Evolutionary conservation across 768 basidiomycete species (phyloP).

Genomic region (Podaxis mareebaensis): DNA sequence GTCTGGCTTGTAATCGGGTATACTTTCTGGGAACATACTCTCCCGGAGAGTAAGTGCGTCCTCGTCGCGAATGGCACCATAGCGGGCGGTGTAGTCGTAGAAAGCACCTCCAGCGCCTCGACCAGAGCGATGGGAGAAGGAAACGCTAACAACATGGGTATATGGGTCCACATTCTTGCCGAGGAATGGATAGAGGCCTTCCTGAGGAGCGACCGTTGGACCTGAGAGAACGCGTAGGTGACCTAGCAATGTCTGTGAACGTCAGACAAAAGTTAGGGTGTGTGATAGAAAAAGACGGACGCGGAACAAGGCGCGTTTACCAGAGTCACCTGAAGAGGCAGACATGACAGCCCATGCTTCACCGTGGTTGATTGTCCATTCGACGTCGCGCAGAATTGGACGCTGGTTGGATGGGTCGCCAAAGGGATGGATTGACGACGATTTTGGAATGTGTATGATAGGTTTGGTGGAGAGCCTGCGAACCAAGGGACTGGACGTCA

Average conservation of each 20-base stretch:
- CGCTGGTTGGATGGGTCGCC: constrained; percentile 45
- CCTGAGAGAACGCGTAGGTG: constrained; percentile 67
- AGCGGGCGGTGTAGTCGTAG: constrained; percentile 91
- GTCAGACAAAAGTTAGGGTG: constrained; percentile 2
- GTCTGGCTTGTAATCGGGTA: constrained; percentile 19
- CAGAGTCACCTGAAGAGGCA: constrained; percentile 45
- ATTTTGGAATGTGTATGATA: constrained; percentile 43
- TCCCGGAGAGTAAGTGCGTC: constrained; percentile 78
- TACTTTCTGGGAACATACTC: constrained; percentile 60
- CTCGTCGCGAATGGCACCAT: constrained; percentile 85
- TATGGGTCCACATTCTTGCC: constrained; percentile 45
- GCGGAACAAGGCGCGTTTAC: constrained; percentile 65
- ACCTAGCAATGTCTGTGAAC: constrained; percentile 61
- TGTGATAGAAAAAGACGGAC: constrained; percentile 36
- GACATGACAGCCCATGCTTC: constrained; percentile 79
- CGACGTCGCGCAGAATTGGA: constrained; percentile 51
- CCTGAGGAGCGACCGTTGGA: constrained; percentile 49
- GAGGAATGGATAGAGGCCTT: constrained; percentile 77
- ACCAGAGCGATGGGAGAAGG: constrained; percentile 61
- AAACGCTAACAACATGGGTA: constrained; percentile 54
- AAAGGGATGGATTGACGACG: constrained; percentile 55
- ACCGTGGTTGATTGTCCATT: constrained; percentile 60
- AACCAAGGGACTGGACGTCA: background rate
- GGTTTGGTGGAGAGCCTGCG: constrained; percentile 14
- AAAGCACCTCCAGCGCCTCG: constrained; percentile 68